Conservation (phyloP, 225 moss, liverwort and hornwort genomes). For the Bryoerythrophyllum caledonicum region DNA sequence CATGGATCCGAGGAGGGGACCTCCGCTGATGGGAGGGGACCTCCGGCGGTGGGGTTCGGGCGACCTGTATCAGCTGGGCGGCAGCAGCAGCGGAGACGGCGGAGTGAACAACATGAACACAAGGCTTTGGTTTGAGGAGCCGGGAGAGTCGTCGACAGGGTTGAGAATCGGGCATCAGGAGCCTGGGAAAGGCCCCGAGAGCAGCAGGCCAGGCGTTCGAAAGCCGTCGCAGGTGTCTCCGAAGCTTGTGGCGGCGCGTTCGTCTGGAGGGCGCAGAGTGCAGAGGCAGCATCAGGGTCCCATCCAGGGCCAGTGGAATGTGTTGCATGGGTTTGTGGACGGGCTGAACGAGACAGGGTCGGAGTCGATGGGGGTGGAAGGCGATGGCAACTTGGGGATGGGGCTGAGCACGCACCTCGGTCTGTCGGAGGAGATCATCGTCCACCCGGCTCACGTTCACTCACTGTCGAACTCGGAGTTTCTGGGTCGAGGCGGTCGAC, state of each 20-base stretch:
- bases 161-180: slow-evolving; percentile 55
- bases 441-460: slow-evolving; percentile 57
- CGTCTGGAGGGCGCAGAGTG: slow-evolving; percentile 62
- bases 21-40: slow-evolving; percentile 55
- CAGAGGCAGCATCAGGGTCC: slow-evolving; percentile 56
- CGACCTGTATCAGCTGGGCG: slow-evolving; percentile 64
- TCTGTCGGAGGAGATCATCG: slow-evolving; percentile 66
- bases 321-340: slow-evolving; percentile 54
- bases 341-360: slow-evolving; percentile 42
- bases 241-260: slow-evolving; percentile 57
- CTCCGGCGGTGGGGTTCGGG: slow-evolving; percentile 43
- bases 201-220: slow-evolving; percentile 57
- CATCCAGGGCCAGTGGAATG: slow-evolving; percentile 59
- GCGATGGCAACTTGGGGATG: slow-evolving; percentile 55
- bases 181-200: slow-evolving; percentile 68
- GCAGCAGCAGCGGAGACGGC: slow-evolving; percentile 62
- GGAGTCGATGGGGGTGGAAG: slow-evolving; percentile 58
- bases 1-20: slow-evolving; percentile 62
- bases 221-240: slow-evolving; percentile 61
- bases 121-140: slow-evolving; percentile 62
- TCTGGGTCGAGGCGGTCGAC: slow-evolving; percentile 33
- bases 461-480: slow-evolving; percentile 44
- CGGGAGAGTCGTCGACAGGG: slow-evolving; percentile 63
- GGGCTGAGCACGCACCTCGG: slow-evolving; percentile 68
- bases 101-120: slow-evolving; percentile 46